A percentile compares a stretch with the other conserved stretches of the same genome.
phyloP scores from a whole-genome alignment of 2,329 filamentous ascomycete genomes.

The Trichoderma semiorbis region DNA sequence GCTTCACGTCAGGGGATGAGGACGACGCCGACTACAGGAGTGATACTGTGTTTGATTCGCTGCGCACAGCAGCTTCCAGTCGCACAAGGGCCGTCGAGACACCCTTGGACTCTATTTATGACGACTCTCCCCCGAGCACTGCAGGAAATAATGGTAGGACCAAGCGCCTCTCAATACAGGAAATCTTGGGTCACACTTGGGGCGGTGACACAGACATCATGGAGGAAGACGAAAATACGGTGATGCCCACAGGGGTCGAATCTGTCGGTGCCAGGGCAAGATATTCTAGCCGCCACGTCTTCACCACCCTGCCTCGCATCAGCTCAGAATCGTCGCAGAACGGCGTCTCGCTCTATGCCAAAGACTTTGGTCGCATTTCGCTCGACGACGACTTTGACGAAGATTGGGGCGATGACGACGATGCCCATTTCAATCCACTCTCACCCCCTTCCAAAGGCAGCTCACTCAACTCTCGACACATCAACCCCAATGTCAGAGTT shows the following conservation, averaged over 20 bases:
- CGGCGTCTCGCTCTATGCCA: constrained; percentile 34
- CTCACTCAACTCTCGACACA: constrained; percentile 51
- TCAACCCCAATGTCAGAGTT: constrained; percentile 52
- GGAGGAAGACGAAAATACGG: constrained; percentile 58
- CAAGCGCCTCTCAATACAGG: constrained; percentile 57
- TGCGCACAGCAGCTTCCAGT: constrained; percentile 67
- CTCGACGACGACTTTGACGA: constrained; percentile 62
- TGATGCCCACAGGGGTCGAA: constrained; percentile 47
- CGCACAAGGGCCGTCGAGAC: constrained; percentile 65
- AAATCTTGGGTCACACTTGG: constrained; percentile 54
- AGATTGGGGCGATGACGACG: constrained; percentile 57
- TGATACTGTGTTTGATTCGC: constrained; percentile 73
- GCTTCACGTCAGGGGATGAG: constrained; percentile 66
- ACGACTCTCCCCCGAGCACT: constrained; percentile 67
- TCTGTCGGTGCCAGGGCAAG: constrained; percentile 30
- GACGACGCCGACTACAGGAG: constrained; percentile 77
- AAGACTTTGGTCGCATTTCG: constrained; percentile 50
- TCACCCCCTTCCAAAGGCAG: constrained; percentile 52
- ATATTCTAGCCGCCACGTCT: constrained; percentile 16
- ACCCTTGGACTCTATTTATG: constrained; percentile 75
- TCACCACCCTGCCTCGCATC: constrained; percentile 26
- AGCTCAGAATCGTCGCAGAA: constrained; percentile 31
- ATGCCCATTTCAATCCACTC: constrained; percentile 52
- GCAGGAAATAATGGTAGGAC: constrained; percentile 51
- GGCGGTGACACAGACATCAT: constrained; percentile 56